These are phyloP conservation scores for Coemansia sp. DNA, from an alignment of 192 early-diverging fungal species.

Conservation along the genomic window DNA sequence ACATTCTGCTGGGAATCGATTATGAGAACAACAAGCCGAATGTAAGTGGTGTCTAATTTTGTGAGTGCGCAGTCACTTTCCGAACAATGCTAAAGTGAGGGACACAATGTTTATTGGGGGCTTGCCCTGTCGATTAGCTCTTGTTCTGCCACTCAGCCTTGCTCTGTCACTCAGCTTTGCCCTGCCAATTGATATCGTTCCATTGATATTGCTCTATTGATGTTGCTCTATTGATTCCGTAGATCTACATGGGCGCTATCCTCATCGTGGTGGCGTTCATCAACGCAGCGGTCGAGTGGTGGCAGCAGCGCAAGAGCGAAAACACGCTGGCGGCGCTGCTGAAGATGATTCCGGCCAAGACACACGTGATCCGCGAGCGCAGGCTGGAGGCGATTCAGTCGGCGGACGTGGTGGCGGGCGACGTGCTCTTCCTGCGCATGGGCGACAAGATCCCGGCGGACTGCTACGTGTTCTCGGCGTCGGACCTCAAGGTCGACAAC, in stretches of 20 bases:
- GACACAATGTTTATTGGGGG: too few species aligned
- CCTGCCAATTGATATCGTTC: too few species aligned
- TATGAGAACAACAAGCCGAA: constrained; percentile 73
- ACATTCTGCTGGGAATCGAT: constrained; percentile 82
- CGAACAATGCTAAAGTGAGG: not conserved
- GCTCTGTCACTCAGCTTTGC: too few species aligned
- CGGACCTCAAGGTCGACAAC: constrained; percentile 96
- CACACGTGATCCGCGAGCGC: constrained; percentile 78
- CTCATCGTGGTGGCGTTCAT: constrained; percentile 85
- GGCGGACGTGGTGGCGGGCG: constrained; percentile 79
- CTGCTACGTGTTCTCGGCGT: constrained; percentile 74
- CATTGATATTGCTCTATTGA: too few species aligned
- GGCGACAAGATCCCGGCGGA: constrained; percentile 98
- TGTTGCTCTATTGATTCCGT: too few species aligned
- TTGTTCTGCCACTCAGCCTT: too few species aligned
- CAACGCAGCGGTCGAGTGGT: constrained; percentile 93
- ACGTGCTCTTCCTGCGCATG: constrained; percentile 86
- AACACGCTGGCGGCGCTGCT: constrained; percentile 91
- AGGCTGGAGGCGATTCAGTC: constrained; percentile 71
- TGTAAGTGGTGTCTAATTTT: constrained; percentile 37
- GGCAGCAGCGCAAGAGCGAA: constrained; percentile 88
- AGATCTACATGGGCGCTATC: constrained; percentile 91
- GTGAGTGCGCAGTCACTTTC: not conserved
- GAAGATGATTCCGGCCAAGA: constrained; percentile 88
- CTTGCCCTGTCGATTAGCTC: too few species aligned